Evolutionary conservation across 495 filamentous ascomycete species (phyloP), one percentile per base, ranked within the genome.

Genomic region (Physcia stellaris): DNA sequence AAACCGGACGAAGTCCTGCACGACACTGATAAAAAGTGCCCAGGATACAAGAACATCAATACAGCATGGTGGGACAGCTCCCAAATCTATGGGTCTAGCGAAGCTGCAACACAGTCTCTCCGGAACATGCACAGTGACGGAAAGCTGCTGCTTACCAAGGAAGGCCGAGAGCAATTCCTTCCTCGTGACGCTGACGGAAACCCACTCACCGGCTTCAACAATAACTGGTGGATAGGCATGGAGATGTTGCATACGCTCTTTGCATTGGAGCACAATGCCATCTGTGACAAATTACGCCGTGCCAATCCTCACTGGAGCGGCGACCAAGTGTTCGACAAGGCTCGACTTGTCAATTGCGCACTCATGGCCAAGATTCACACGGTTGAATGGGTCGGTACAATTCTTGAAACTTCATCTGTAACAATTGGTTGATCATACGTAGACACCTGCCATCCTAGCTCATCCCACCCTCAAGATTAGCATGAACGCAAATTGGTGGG

Each of bases 331-430:
- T 66, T 66, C 36, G 62, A 66, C 43, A 64, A 48, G 10, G 60
- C 62, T 1, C 53, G 62, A 2, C 53, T 66, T n/a, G 51, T 66
- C 30, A 66, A 62, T 39, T 63, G 56, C 24, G 62, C 62, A 0
- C 39, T 66, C 21, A 63, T 64, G 58, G 62, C 62, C 23, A 66
- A 66, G 45, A 64, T 66, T 42, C 61, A 66, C 46, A 66, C 62
- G 0, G 48, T 63, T 3, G 62, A 66, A 49, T 66, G 62, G 62
- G 64, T 61, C 20, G n/a, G n/a, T n/a, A n/a, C n/a, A n/a, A n/a
- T n/a, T n/a, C n/a, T n/a, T n/a, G n/a, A n/a, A n/a, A n/a, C n/a
- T n/a, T n/a, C n/a, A n/a, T n/a, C n/a, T n/a, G n/a, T n/a, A n/a
- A n/a, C n/a, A n/a, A n/a, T n/a, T n/a, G n/a, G n/a, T n/a, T n/a